Evolutionary conservation across 306 rosid genomes (phyloP), one percentile per base, ranked within the genome.

Genomic region (Alnus glutinosa): DNA sequence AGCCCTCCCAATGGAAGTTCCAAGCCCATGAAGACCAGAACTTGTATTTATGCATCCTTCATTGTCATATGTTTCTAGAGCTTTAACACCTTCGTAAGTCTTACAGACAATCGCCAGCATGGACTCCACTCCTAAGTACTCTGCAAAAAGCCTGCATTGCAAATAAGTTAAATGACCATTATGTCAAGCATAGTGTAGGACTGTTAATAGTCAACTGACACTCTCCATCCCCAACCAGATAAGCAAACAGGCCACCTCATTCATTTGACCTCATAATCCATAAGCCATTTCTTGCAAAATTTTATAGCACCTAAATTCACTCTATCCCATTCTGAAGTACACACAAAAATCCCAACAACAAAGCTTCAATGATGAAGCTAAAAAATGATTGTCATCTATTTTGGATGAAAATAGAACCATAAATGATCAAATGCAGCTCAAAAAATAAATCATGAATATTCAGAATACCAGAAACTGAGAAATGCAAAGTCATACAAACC

Each of bases 31-130:
- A 85, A 94, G 91, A 73, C 96, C 98, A 16, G 68, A 72, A 55
- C 76, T 84, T 79, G 79, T 83, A 36, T 83, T 78, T 81, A 94
- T 86, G 82, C 61, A 48, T 83, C 97, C 92, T 75, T 88, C 92
- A 11, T 16, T 78, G 73, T 90, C 97, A 81, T 92, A 89, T 37
- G 71, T 72, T 81, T 94, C 98, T 54, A 94, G 88, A 79, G 97
- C 94, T 79, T 77, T 83, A 11, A 88, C 89, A 62, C 97, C 97
- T 83, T 86, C 93, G 68, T 70, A 82, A 51, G 96, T 89, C 89
- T 81, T 88, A 73, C 98, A 94, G 52, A 94, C 97, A 85, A 94
- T 79, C 71, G 96, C 91, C 81, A 89, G 74, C 97, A 92, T 92
- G 55, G 88, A 87, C 73, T 94, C 94, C 71, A 74, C 50, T 78